A percentile compares a stretch with the other conserved stretches of the same genome.
Evolutionary conservation across 1,139 yeast genomes (phyloP).

Genomic region (Arxiozyma slooffiae): DNA sequence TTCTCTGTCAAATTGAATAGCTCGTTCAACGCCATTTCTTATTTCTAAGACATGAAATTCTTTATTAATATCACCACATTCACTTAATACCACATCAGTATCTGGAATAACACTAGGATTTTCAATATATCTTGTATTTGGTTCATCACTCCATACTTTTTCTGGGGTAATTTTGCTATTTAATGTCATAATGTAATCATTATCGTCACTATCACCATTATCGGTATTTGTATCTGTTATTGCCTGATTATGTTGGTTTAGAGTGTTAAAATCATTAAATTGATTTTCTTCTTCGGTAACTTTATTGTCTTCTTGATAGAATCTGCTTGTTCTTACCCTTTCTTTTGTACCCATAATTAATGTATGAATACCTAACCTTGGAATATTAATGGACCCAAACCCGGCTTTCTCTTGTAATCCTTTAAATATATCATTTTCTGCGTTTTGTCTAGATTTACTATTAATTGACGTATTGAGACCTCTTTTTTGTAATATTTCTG

Average conservation of each 20-base stretch:
- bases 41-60: slow-evolving; percentile 34
- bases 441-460: not conserved
- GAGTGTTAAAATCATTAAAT: slow-evolving; percentile 2
- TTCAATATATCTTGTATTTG: slow-evolving; percentile 23
- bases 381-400: slow-evolving; percentile 27
- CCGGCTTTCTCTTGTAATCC: slow-evolving; percentile 24
- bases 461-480: not conserved
- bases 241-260: not conserved
- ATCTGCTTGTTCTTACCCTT: slow-evolving; percentile 13
- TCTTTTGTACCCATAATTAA: slow-evolving; percentile 30
- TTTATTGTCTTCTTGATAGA: slow-evolving; percentile 30
- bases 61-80: slow-evolving; percentile 19
- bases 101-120: slow-evolving; percentile 25
- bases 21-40: slow-evolving; percentile 37
- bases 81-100: slow-evolving; percentile 26
- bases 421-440: slow-evolving; percentile 5
- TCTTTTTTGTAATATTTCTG: not conserved
- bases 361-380: slow-evolving; percentile 34
- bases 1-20: slow-evolving; percentile 27
- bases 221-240: slow-evolving; percentile 2
- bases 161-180: slow-evolving; percentile 22
- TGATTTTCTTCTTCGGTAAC: slow-evolving; percentile 22
- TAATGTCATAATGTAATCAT: slow-evolving; percentile 23
- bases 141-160: slow-evolving; percentile 26
- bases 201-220: slow-evolving; percentile 33